Base-by-base conservation (phyloP, 805 yeast genomes). In the Ogataea trehaloabstinens region DNA sequence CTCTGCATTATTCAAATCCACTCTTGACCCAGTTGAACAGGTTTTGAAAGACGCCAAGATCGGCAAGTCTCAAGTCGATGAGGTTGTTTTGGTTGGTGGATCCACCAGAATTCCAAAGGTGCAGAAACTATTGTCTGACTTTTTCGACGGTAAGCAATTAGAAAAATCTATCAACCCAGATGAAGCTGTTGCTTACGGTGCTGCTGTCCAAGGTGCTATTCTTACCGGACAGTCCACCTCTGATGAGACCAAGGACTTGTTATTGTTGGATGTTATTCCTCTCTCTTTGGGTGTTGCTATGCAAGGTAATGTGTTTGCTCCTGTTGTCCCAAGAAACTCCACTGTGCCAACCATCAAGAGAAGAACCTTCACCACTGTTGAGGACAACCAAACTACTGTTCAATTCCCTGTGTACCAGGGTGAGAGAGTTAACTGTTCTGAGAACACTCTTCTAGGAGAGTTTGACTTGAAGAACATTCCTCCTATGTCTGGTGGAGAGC, bases 321-420 rank as follows among this genome's bases (percentile, higher is more conserved):
- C 95, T 64, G 95, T 93, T 69, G 95, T 93, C 59, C 96, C 96
- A 76, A 89, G 99, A 80, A 93, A 93, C 86, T 86, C 98, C 60
- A 91, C 98, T 63, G 95, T 91, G 60, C 99, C 99, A 73, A 91
- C 98, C 71, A 85, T 89, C 75, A 91, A 91, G 85, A 85, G 96
- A 68, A 89, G 95, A 79, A 91, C 95, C 59, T 91, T 91, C 88
- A 89, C 99, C 67, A 91, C 99, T 58, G 95, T 87, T 64, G 95
- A 85, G 60, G 99, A 91, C 80, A 88, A 87, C 80, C 99, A 91
- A 78, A 91, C 98, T 65, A 87, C 96, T 58, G 98, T 91, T 54
- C 93, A 87, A 74, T 89, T 91, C 85, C 97, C 95, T 73, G 98
- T 91, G 55, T 91, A 85, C 82, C 97, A 91, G 80, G 99, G 99